Conservation (phyloP, 495 filamentous ascomycete species). For the Sordaria brevicollis region DNA sequence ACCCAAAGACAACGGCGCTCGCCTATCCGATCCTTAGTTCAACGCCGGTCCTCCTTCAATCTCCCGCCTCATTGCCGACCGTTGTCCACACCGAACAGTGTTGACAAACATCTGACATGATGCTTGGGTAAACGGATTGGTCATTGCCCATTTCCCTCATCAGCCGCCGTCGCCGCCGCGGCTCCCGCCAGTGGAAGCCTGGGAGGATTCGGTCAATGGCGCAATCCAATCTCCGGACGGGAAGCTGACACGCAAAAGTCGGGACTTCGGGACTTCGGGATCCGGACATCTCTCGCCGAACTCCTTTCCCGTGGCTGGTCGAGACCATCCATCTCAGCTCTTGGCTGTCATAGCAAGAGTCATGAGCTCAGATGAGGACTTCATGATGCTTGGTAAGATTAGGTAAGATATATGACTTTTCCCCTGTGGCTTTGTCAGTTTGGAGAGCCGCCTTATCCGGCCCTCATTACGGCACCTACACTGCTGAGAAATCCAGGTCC, state of each 20-base stretch:
- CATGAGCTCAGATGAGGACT: background rate
- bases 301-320: too few species aligned
- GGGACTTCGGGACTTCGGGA: background rate
- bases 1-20: background rate
- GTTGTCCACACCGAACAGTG: background rate
- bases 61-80: background rate
- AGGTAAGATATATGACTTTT: background rate
- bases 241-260: background rate
- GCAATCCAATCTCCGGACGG: background rate
- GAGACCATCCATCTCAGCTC: background rate
- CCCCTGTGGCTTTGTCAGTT: too few species aligned
- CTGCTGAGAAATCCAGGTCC: background rate
- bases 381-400: background rate
- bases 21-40: background rate
- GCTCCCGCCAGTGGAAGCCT: too few species aligned
- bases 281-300: too few species aligned
- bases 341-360: background rate
- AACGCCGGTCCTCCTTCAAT: background rate
- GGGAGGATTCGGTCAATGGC: too few species aligned
- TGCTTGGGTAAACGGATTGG: background rate
- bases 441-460: background rate
- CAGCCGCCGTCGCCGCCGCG: background rate
- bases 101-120: background rate
- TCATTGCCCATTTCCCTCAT: background rate
- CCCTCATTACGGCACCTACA: background rate